Base-by-base conservation (phyloP, 2,329 filamentous ascomycete species). In the Ophiocordyceps camponoti-saundersi region DNA sequence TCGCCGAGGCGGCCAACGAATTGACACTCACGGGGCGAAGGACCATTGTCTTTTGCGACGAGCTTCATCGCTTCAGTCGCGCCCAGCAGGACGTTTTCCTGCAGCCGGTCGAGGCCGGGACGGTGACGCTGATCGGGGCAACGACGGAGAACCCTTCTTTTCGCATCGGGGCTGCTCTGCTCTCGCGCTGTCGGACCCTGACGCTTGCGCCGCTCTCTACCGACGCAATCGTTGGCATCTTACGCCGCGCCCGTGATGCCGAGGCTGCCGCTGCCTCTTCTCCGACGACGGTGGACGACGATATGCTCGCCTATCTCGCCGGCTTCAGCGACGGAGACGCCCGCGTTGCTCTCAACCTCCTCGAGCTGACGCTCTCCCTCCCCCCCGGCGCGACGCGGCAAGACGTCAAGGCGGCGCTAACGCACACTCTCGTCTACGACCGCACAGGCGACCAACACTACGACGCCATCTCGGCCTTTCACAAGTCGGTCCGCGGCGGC, bases 111-210 rank as follows among this genome's bases (percentile, higher is more conserved):
- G 92, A 98, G 64, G 80, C 80, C 1, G 92, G 92, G 6, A 84
- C 85, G 26, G 82, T 98, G 53, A 95, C 86, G 0, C 70, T 98
- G 29, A 92, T 96, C 50, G 92, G 89, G 12, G 92, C 92, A 7
- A 98, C 92, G 3, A 98, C 92, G 0, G 92, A 98, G 63, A 98
- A 98, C 54, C 92, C 92, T 0, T 90, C 83, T 4, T 96, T 96
- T 70, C 90, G 93, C 57, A 79, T 98, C 41, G 85, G 92, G 55
- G 82, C 79, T 52, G 90, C 92, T 2, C 70, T 98, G 47, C 71
- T 96, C 3, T 94, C 86, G 22, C 76, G 92, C 44, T 96, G 90
- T 63, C 76, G 92, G 26, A 94, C 87, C 0, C 96, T 98, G 55
- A 94, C 87, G 0, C 67, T 98, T 11, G 69, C 80, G 43, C 81